These are phyloP conservation scores for Aspergillus leporis DNA, from an alignment of 495 filamentous ascomycete genomes.

Conservation along the genomic window DNA sequence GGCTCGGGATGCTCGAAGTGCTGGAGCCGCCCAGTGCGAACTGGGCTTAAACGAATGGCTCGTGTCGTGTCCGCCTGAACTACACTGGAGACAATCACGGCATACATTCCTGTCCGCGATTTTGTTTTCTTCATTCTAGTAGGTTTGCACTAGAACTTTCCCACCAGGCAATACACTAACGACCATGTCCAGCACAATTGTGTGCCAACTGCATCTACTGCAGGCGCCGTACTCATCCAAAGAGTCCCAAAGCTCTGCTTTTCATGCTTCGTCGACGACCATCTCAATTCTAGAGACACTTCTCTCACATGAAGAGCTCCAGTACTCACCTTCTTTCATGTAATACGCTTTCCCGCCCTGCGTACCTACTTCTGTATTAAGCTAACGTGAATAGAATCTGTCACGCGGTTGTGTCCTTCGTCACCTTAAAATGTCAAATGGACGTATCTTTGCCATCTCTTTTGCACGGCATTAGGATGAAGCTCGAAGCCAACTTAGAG, in stretches of 20 bases:
- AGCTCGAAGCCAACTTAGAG: constrained; percentile 11
- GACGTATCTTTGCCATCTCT: constrained; percentile 9
- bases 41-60: constrained; percentile 91
- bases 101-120: constrained; percentile 91
- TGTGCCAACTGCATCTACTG: constrained; percentile 80
- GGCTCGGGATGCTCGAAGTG: constrained; percentile 74
- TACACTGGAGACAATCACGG: constrained; percentile 71
- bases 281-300: constrained; percentile 86
- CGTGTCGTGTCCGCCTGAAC: constrained; percentile 77
- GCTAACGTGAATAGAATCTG: constrained; percentile 9
- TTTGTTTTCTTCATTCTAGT: constrained; percentile 86
- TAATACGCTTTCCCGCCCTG: constrained; percentile 16
- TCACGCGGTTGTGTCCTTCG: constrained; percentile 14
- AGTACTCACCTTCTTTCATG: constrained; percentile 82
- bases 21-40: constrained; percentile 83
- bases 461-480: constrained; percentile 7
- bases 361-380: neutral
- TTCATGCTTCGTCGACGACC: constrained; percentile 84
- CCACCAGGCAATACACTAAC: neutral
- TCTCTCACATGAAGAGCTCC: constrained; percentile 69
- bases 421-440: constrained; percentile 11
- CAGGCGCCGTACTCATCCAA: constrained; percentile 80
- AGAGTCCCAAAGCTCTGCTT: constrained; percentile 84
- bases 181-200: constrained; percentile 62
- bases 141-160: constrained; percentile 26